These are phyloP conservation scores for Daedaleopsis nitida DNA, from an alignment of 768 basidiomycete species.

Conservation along the genomic window DNA sequence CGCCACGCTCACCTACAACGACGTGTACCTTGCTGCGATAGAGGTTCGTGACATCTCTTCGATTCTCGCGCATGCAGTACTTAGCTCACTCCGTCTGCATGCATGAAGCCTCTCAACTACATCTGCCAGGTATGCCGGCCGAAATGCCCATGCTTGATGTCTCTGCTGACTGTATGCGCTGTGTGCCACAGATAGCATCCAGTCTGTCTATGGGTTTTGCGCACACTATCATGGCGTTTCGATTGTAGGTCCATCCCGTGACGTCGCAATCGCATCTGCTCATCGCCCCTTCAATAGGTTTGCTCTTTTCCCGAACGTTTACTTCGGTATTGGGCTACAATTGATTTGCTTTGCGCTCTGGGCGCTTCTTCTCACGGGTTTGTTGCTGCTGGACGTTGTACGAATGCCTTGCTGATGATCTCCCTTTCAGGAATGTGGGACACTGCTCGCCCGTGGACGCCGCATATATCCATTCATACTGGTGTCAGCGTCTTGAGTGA, in stretches of 20 bases:
- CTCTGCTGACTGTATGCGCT: background rate
- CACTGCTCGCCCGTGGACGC: background rate
- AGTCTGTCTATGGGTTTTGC: background rate
- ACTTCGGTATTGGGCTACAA: background rate
- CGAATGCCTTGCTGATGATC: background rate
- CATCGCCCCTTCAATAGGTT: conserved; percentile 1
- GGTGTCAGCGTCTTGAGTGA: background rate
- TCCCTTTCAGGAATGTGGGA: background rate
- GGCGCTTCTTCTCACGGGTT: background rate
- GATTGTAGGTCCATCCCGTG: background rate
- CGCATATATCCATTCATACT: background rate
- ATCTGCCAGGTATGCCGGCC: background rate
- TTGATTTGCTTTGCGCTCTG: background rate
- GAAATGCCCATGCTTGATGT: background rate
- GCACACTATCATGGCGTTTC: background rate
- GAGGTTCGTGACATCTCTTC: background rate
- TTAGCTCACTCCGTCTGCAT: background rate
- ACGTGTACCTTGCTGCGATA: conserved; percentile 1
- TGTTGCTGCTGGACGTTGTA: background rate
- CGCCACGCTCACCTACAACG: background rate
- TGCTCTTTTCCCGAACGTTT: background rate
- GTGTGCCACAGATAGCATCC: background rate
- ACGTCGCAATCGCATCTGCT: background rate
- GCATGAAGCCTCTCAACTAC: background rate
- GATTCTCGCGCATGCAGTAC: too few species aligned